Evolutionary conservation across 129 eudicot species (phyloP).

Genomic region (Scalesia atractyloides): DNA sequence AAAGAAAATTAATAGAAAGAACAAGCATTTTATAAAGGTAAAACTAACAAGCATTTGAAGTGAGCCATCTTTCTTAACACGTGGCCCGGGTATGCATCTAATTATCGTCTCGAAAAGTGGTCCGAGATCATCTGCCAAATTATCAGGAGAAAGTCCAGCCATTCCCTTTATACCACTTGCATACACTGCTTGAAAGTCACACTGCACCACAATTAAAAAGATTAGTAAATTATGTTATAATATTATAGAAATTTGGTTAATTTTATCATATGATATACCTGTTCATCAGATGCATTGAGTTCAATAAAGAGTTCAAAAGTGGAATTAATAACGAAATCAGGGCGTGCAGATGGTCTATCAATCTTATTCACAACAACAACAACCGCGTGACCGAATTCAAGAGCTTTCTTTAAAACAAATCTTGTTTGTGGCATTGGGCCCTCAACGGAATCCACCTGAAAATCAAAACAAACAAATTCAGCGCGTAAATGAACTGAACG

Average conservation of each 20-base stretch:
- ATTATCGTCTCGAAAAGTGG: constrained; percentile 88
- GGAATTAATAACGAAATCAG: constrained; percentile 88
- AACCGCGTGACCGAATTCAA: constrained; percentile 95
- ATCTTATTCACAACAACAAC: constrained; percentile 93
- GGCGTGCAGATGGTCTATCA: constrained; percentile 97
- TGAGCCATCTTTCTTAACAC: constrained; percentile 76
- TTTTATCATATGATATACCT: constrained; percentile 44
- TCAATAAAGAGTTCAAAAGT: constrained; percentile 97
- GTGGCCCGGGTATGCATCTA: constrained; percentile 97
- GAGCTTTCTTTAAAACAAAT: constrained; percentile 96
- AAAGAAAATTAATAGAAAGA: not conserved
- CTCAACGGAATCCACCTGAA: constrained; percentile 97
- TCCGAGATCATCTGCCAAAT: constrained; percentile 86
- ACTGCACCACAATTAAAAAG: constrained; percentile 48
- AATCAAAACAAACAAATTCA: constrained; percentile 5
- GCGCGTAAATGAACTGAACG: too few relatives aligned
- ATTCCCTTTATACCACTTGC: constrained; percentile 92
- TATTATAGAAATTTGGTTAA: not conserved
- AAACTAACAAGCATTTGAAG: constrained; percentile 97
- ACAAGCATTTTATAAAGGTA: constrained; percentile 6
- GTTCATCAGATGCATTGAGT: constrained; percentile 94
- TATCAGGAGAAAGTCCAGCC: constrained; percentile 91
- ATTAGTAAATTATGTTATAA: not conserved
- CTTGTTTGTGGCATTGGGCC: constrained; percentile 99
- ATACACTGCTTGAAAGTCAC: constrained; percentile 96